Evolutionary conservation across 495 filamentous ascomycete species (phyloP), one percentile per base, ranked within the genome.

Genomic region (Xylaria venustula): DNA sequence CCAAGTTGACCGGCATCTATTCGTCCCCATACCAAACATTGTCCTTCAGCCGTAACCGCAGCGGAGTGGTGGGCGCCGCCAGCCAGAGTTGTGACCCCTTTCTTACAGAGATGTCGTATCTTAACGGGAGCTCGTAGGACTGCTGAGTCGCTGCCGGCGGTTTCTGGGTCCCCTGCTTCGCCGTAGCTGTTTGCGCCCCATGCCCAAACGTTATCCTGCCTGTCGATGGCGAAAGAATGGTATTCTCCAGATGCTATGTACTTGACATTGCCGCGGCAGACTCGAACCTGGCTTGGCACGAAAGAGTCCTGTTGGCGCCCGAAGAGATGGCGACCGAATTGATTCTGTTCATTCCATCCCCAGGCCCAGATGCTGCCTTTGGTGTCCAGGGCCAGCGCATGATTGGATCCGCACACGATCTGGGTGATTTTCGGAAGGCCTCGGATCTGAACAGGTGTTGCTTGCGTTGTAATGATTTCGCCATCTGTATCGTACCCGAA

Each of bases 271-370:
- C 83, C 81, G 49, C 71, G 51, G 30, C 58, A 56, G 7, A 69
- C 60, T 19, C 64, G 61, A 40, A 71, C 60, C 25, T 53, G 59
- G 25, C 36, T 42, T 32, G 78, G 62, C 37, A 25, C 71, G 12
- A 72, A 62, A 5, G 76, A 61, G 20, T 65, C 70, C 44, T 74
- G 65, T 26, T 66, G 58, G 25, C 61, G 66, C 7, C 76, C 78
- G 20, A 66, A 65, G 23, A 82, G 69, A n/a, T 83, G 82, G 58
- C 83, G 81, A 25, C 86, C 87, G 26, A 89, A 77, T 68, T 89
- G 86, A 62, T 83, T 84, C 64, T 88, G 83, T 59, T 88, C 80
- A 36, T 83, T 83, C 14, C 75, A 79, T 47, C 87, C 87, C 87
- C 87, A 89, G 30, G 83, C 83, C 61, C 75, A 87, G 25, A 88